phyloP scores from a whole-genome alignment of 345 rosid genomes.

The Psidium guajava region DNA sequence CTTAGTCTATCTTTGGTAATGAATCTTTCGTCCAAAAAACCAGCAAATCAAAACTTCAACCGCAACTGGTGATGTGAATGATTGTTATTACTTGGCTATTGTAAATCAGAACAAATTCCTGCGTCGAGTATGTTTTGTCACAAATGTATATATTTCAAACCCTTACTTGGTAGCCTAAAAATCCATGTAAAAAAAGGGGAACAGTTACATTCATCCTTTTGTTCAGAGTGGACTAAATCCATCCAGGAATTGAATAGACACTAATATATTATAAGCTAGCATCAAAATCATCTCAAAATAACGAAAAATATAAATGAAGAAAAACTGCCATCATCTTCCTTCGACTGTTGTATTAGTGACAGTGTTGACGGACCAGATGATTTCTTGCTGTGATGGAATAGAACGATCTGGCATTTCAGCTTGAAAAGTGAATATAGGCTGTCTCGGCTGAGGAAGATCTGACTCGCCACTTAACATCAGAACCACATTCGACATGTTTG shows the following conservation, averaged over 20 bases:
- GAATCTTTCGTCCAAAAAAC: no score
- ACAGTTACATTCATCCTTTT: no score
- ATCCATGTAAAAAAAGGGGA: no score
- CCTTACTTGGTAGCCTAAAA: neutral
- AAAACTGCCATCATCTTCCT: neutral
- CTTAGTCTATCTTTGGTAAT: no score
- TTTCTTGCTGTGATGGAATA: neutral
- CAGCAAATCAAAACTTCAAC: no score
- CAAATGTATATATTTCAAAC: neutral
- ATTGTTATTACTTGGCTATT: neutral
- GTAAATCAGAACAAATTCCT: neutral
- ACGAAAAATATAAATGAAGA: neutral
- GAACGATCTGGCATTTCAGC: neutral
- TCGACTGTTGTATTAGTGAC: neutral
- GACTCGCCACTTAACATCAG: neutral
- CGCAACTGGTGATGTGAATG: neutral
- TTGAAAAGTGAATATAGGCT: neutral
- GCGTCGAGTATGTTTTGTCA: neutral
- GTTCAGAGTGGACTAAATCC: no score
- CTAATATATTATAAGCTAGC: no score
- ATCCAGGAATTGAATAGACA: no score
- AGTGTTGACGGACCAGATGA: neutral
- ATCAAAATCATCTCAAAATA: no score
- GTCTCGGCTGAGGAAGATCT: neutral
- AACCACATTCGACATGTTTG: slow-evolving; percentile 10